Evolutionary conservation across 2,329 filamentous ascomycete species (phyloP), one percentile per base, ranked within the genome.

Genomic region (Ophiosphaerella korrae): DNA sequence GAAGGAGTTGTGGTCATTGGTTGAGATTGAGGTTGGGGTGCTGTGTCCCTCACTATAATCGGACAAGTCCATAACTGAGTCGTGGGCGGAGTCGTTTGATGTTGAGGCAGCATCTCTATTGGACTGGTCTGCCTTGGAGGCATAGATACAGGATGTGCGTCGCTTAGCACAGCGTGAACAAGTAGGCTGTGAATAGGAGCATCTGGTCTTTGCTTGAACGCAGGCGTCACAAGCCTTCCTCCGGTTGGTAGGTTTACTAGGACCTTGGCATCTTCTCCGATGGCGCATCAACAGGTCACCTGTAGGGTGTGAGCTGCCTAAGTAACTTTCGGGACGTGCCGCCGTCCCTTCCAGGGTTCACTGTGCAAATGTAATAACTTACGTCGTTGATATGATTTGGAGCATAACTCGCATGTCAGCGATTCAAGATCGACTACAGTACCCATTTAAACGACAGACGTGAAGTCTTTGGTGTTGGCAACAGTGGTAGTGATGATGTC

Each of bases 151-250:
- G 7, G 38, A 11, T 5, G 18, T 23, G 13, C 16, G 14, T 14
- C 38, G 38, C 38, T 26, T 40, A 21, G 38, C 38, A 40, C 38
- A 40, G 13, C 38, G 38, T 9, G 38, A 40, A 26, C 38, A 40
- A 24, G 38, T 40, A 26, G 38, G 38, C 26, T 40, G 38, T n/a
- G 13, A n/a, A 21, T 40, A 40, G 16, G 18, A 40, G 38, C 38
- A 40, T n/a, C 24, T 21, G 38, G 38, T 40, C 38, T 40, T 40
- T 14, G 38, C 38, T 11, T 21, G 16, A n/a, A 40, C 38, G 23
- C 38, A 40, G 18, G 38, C 38, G 23, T 40, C 24, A 21, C 38
- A 40, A n/a, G 38, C 38, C 38, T 40, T 40, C 8, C 38, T 14
- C 16, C 38, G 38, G 21, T 23, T 40, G 8, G 16, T 14, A 40